phyloP scores from a whole-genome alignment of 192 early-diverging fungal genomes.

The Phlyctochytrium bullatum region DNA sequence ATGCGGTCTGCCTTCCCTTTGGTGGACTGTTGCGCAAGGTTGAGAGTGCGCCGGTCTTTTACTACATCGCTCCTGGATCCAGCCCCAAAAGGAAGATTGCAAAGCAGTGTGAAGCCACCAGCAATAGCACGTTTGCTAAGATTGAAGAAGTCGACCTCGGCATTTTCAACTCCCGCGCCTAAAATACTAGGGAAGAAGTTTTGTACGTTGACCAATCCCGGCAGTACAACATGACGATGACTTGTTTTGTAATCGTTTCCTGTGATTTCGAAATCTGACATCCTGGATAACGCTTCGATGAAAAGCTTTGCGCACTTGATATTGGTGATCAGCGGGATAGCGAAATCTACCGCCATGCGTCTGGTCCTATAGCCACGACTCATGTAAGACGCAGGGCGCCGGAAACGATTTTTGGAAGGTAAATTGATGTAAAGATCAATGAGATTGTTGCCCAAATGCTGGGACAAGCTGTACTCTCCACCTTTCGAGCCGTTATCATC shows the following conservation, averaged over 20 bases:
- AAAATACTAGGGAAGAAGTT: conserved; percentile 59
- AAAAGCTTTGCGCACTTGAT: conserved; percentile 99
- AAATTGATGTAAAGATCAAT: conserved; percentile 99
- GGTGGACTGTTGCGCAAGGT: conserved; percentile 47
- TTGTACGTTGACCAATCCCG: conserved; percentile 85
- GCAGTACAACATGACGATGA: conserved; percentile 77
- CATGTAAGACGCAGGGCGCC: conserved; percentile 88
- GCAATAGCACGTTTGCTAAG: conserved; percentile 71
- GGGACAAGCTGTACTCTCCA: conserved; percentile 75
- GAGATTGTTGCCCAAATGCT: conserved; percentile 94
- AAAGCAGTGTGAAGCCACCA: conserved; percentile 84
- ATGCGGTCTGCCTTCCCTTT: conserved; percentile 22
- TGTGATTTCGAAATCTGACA: conserved; percentile 68
- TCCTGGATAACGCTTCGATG: conserved; percentile 87
- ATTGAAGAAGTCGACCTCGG: conserved; percentile 38
- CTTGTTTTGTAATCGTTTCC: conserved; percentile 90
- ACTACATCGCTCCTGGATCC: conserved; percentile 47
- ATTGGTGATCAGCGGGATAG: conserved; percentile 96
- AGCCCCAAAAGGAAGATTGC: conserved; percentile 53
- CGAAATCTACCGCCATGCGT: conserved; percentile 97
- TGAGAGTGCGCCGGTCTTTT: conserved; percentile 57
- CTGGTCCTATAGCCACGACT: conserved; percentile 91
- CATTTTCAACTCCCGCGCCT: conserved; percentile 22
- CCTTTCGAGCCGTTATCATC: conserved; percentile 43
- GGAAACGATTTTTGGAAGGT: conserved; percentile 95